phyloP scores from a whole-genome alignment of 768 basidiomycete genomes.

The Lentinula sp. region DNA sequence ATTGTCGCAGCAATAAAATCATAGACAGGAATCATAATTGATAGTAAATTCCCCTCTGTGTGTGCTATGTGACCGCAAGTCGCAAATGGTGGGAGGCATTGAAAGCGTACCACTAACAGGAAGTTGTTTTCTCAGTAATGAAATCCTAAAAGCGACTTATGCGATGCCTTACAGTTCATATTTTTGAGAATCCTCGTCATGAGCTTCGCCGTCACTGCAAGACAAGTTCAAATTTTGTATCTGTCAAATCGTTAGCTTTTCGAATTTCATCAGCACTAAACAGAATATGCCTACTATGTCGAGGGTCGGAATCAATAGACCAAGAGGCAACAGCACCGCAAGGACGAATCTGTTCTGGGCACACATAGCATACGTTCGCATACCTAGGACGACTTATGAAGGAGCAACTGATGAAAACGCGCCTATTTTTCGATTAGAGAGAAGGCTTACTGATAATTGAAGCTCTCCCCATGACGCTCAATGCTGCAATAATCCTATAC shows the following conservation, averaged over 20 bases:
- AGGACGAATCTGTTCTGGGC: background rate
- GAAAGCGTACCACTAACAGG: background rate
- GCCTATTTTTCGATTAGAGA: background rate
- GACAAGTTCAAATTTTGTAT: background rate
- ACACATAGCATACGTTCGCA: background rate
- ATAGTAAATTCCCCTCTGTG: background rate
- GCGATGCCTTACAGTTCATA: background rate
- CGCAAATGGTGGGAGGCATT: background rate
- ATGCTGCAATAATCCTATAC: background rate
- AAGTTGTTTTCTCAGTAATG: background rate
- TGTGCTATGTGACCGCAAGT: background rate
- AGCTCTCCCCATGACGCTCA: background rate
- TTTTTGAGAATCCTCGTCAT: background rate
- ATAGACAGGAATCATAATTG: background rate
- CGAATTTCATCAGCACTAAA: background rate
- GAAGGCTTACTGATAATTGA: background rate
- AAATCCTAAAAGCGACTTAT: too few species aligned
- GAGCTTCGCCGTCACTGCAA: background rate
- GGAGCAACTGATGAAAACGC: background rate
- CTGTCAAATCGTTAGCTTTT: background rate
- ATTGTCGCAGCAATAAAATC: background rate
- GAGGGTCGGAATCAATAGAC: background rate
- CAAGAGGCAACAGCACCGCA: background rate
- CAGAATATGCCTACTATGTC: background rate
- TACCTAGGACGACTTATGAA: background rate